Base-by-base conservation (phyloP, 2,329 filamentous ascomycete genomes). In the Taxawa tesnikishii region DNA sequence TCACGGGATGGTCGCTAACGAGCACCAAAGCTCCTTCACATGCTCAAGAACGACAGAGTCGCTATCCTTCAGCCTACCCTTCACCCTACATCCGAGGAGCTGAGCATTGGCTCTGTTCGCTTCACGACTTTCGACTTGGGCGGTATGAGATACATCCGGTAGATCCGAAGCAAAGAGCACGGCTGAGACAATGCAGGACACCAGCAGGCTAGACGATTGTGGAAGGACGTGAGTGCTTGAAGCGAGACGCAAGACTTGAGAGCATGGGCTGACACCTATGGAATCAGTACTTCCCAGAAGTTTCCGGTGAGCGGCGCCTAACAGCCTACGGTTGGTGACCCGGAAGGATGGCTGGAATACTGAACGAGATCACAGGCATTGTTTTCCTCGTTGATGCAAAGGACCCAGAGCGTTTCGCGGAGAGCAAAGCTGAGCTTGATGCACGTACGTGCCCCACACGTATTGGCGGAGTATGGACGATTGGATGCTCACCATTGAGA, bases 361-460 rank as follows among this genome's bases (percentile, higher is more conserved):
- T 24, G 26, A 26, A 40, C 43, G 51, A 56, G 44, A 54, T 54
- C 9, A 44, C 41, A 60, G 87, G 88, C 38, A 93, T 96, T 49
- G 87, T 98, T 47, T 98, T 96, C 72, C 79, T 96, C 37, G 83
- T 98, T 48, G 90, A 98, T 52, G 85, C 90, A 51, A 94, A 94
- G 66, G 90, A 98, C 62, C 80, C 84, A 62, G 88, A 96, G 66
- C 84, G 90, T 46, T 83, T 98, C 58, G 59, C 71, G 50, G 90
- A 98, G 68, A 82, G 85, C 54, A 96, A 96, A 69, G 88, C 82
- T 49, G 90, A 98, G 68, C 81, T 98, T 41, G 90, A 98, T 54
- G 85, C 58, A 6, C 31, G 34, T 38, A 38, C 18, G 37, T 38
- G 11, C 12, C 19, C 23, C 28, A 21, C 12, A 7, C 15, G 10